These are phyloP conservation scores for Malus fusca DNA, from an alignment of 306 rosid genomes.

Conservation along the genomic window DNA sequence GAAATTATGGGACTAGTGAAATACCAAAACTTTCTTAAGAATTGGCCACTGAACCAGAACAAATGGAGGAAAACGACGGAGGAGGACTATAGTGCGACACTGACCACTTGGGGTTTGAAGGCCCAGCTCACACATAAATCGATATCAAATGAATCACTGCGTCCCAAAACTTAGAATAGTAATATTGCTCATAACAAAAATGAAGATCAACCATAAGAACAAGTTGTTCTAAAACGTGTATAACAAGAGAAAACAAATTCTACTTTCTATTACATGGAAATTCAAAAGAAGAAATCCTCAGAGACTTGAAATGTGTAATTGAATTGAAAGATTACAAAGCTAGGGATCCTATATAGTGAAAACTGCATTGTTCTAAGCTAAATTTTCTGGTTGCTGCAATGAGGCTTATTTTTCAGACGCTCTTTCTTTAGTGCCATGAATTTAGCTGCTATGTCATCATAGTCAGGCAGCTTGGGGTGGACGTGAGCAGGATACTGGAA, in stretches of 20 bases:
- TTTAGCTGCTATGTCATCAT: constrained; percentile 55
- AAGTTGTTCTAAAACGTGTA: not conserved
- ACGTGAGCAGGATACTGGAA: constrained; percentile 49
- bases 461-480: constrained; percentile 76
- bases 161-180: too few species aligned
- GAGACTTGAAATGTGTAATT: not conserved
- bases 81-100: too few species aligned
- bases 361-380: not conserved
- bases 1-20: too few species aligned
- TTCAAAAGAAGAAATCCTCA: not conserved
- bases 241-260: not conserved
- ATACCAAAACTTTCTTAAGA: too few species aligned
- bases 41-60: too few species aligned
- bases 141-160: too few species aligned
- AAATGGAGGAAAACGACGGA: too few species aligned
- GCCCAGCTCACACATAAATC: too few species aligned
- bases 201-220: not conserved
- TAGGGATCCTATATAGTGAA: not conserved
- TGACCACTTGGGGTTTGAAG: too few species aligned
- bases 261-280: not conserved
- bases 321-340: not conserved
- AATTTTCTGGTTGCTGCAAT: not conserved
- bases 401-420: constrained; percentile 22
- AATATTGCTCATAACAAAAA: not conserved
- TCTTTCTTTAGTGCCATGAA: constrained; percentile 58